Base-by-base conservation (phyloP, 83 land plant species). In the Picea abies region DNA sequence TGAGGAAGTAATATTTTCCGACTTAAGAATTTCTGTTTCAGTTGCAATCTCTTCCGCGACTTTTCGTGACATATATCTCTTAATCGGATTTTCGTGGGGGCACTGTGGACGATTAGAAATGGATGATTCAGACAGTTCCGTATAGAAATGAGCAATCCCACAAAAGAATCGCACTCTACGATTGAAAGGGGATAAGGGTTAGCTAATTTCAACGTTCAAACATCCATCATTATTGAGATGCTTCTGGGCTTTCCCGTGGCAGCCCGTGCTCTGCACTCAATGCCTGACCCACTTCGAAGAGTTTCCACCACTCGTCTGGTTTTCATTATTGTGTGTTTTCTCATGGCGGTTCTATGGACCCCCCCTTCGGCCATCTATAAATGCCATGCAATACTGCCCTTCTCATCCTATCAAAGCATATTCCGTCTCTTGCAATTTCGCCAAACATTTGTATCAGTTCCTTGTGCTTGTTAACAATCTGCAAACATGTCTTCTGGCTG, bases 401-500 rank as follows among this genome's bases (percentile, higher is more conserved):
- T 63, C 65, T 63, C 20, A 10, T 3, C 4, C 20, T 1, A 63
- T 4, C 65, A 63, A 63, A n/a, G 56, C 12, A 10, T 9, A 49
- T 9, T 10, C 56, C 2, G 11, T 9, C 1, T 49, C 3, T 49
- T 49, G 56, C 56, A 49, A 49, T 49, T 49, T 49, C 56, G 0
- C 56, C 56, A 49, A 29, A 1, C 56, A 49, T 10, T 49, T 49
- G 56, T 10, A 49, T 49, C 12, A 49, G 12, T 10, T 49, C 56
- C 56, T 49, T 49, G 12, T 49, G 2, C 10, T 49, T 9, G 12
- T 10, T 49, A 49, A 49, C 56, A 1, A 49, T 11, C 44, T 69
- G 41, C 79, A 81, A 84, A 83, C 83, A 92, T 92, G 94, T 92
- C 93, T 82, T 70, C 69, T 79, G 77, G 29, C 80, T 92, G 94